Base-by-base conservation (phyloP, 352 stramenopile genomes). In the Pythium brachiatum region DNA sequence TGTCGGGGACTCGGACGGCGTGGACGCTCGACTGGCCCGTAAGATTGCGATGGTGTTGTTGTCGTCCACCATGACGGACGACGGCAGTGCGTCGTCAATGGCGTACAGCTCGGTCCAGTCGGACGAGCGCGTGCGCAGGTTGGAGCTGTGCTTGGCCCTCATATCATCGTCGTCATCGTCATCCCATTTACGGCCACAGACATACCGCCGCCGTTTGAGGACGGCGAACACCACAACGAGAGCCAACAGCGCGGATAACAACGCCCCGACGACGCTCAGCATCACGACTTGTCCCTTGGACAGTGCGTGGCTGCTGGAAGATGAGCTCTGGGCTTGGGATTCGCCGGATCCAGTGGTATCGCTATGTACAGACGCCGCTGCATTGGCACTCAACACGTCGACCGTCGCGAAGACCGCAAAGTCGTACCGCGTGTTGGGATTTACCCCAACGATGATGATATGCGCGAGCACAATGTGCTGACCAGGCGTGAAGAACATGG, bases 81-180 rank as follows among this genome's bases (percentile, higher is more conserved):
- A 31, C 39, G 74, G 71, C 18, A 82, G 43, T 12, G 51, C 56
- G 53, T 81, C 74, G 47, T 81, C 55, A 25, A 72, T 72, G 13
- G 70, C 76, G 57, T 81, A 83, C 9, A 83, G 54, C 41, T 83
- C 69, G 20, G 62, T 72, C 72, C 72, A 86, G 59, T 86, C 70
- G 41, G 74, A 83, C 38, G 68, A 72, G 15, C 74, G 73, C 20
- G 67, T 60, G 21, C 66, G 56, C 25, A 69, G 15, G 16, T 66
- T 61, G 20, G 58, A 64, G 31, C 43, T 50, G 23, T 62, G 44
- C 52, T 66, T n/a, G 18, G 44, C 27, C 48, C 53, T 34, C 46
- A 54, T 12, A 46, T 46, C n/a, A 34, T 29, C 11, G 3, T 62
- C 64, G 39, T 55, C n/a, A n/a, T n/a, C 58, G 18, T 51, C 38